phyloP scores from a whole-genome alignment of 495 filamentous ascomycete species.

The Tuber magnatum region DNA sequence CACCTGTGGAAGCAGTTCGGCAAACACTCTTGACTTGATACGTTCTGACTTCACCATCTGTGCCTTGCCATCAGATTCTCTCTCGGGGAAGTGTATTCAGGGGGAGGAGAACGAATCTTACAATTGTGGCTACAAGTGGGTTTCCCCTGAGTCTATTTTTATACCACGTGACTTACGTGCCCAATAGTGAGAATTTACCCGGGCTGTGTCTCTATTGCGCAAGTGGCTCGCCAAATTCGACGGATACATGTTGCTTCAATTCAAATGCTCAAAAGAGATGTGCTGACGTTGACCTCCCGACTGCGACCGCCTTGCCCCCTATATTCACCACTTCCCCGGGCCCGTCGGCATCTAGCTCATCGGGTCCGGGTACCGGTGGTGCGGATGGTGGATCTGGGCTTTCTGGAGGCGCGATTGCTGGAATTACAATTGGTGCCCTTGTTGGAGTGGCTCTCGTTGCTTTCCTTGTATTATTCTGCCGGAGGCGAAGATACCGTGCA shows the following conservation, averaged over 20 bases:
- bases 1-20: slow-evolving; percentile 59
- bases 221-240: slow-evolving; percentile 74
- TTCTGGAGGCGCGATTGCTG: slow-evolving; percentile 79
- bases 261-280: slow-evolving; percentile 68
- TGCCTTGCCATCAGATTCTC: slow-evolving; percentile 67
- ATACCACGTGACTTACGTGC: slow-evolving; percentile 15
- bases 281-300: slow-evolving; percentile 64
- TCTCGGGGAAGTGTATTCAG: slow-evolving; percentile 66
- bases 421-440: slow-evolving; percentile 77
- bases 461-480: slow-evolving; percentile 55
- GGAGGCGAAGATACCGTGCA: slow-evolving; percentile 55
- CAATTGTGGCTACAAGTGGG: slow-evolving; percentile 69
- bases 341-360: slow-evolving; percentile 45
- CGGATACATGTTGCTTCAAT: slow-evolving; percentile 88
- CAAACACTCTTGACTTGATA: slow-evolving; percentile 65
- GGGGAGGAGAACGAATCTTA: slow-evolving; percentile 72
- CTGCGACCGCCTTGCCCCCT: slow-evolving; percentile 61
- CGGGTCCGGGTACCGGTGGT: slow-evolving; percentile 33
- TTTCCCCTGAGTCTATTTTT: slow-evolving; percentile 12
- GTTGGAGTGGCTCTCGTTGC: slow-evolving; percentile 61
- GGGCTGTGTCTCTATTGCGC: slow-evolving; percentile 84
- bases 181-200: slow-evolving; percentile 58
- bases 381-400: slow-evolving; percentile 47
- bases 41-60: slow-evolving; percentile 90
- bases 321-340: slow-evolving; percentile 53